phyloP scores from a whole-genome alignment of 2,329 filamentous ascomycete genomes.

The Fusarium dimerum region DNA sequence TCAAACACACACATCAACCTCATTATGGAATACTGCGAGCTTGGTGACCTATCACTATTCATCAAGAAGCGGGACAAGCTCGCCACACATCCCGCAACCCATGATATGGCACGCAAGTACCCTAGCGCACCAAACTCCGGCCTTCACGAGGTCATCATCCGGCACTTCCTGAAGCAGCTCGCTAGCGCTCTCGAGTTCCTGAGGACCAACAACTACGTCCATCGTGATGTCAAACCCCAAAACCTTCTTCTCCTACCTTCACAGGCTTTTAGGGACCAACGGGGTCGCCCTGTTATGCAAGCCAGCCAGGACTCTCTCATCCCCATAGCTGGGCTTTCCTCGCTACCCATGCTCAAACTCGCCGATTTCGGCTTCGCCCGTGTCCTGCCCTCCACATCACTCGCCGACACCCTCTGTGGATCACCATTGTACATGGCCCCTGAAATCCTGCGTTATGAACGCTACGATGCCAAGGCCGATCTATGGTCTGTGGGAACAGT shows the following conservation, averaged over 20 bases:
- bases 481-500: conserved; percentile 98
- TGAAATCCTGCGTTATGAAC: conserved; percentile 94
- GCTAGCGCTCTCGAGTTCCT: conserved; percentile 90
- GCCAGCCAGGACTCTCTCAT: conserved; percentile 79
- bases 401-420: conserved; percentile 94
- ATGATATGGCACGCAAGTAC: conserved; percentile 91
- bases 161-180: conserved; percentile 95
- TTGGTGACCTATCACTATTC: conserved; percentile 91
- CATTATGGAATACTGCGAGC: conserved; percentile 97
- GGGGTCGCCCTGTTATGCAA: conserved; percentile 63
- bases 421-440: conserved; percentile 98
- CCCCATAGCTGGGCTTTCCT: conserved; percentile 77
- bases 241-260: conserved; percentile 90
- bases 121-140: conserved; percentile 80
- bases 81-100: conserved; percentile 75
- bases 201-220: conserved; percentile 81
- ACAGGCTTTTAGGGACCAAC: conserved; percentile 64
- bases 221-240: conserved; percentile 96
- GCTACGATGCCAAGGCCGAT: conserved; percentile 95
- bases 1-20: conserved; percentile 87
- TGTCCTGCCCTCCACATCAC: conserved; percentile 82
- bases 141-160: conserved; percentile 93
- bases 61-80: conserved; percentile 92
- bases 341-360: conserved; percentile 93
- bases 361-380: conserved; percentile 99